phyloP scores from a whole-genome alignment of 768 basidiomycete species.

The Boletales sp. region DNA sequence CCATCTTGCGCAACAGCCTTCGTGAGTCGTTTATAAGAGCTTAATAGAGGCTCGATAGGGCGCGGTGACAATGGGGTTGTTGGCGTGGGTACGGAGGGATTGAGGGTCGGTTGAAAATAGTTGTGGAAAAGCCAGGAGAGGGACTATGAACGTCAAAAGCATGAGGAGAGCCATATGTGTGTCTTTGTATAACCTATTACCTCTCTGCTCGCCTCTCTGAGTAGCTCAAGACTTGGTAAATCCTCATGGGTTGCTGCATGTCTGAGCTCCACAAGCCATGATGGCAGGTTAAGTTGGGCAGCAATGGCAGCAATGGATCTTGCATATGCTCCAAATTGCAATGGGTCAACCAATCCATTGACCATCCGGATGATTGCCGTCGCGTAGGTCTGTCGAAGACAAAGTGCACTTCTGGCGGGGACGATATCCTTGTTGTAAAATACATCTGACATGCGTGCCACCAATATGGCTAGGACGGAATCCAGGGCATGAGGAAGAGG shows the following conservation, averaged over 20 bases:
- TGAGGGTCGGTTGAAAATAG: conserved; percentile 78
- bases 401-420: conserved; percentile 36
- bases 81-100: conserved; percentile 41
- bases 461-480: conserved; percentile 61
- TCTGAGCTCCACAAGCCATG: conserved; percentile 87
- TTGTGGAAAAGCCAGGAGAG: conserved; percentile 80
- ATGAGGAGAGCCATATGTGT: background rate
- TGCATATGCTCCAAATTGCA: conserved; percentile 87
- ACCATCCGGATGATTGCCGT: conserved; percentile 84
- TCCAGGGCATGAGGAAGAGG: conserved; percentile 81
- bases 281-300: conserved; percentile 77
- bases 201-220: conserved; percentile 75
- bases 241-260: conserved; percentile 98
- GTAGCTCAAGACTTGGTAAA: conserved; percentile 75
- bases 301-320: conserved; percentile 89
- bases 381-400: conserved; percentile 74
- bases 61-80: conserved; percentile 39
- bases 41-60: conserved; percentile 64
- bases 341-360: conserved; percentile 92
- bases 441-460: conserved; percentile 55
- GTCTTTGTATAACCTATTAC: conserved; percentile 31
- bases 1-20: conserved; percentile 64
- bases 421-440: conserved; percentile 9
- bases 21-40: conserved; percentile 65
- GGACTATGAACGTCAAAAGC: conserved; percentile 44